Percentiles rank a stretch among this genome's conserved stretches.
Evolutionary conservation across 2,329 filamentous ascomycete species (phyloP).

Genomic region (Botrytis pseudocinerea): DNA sequence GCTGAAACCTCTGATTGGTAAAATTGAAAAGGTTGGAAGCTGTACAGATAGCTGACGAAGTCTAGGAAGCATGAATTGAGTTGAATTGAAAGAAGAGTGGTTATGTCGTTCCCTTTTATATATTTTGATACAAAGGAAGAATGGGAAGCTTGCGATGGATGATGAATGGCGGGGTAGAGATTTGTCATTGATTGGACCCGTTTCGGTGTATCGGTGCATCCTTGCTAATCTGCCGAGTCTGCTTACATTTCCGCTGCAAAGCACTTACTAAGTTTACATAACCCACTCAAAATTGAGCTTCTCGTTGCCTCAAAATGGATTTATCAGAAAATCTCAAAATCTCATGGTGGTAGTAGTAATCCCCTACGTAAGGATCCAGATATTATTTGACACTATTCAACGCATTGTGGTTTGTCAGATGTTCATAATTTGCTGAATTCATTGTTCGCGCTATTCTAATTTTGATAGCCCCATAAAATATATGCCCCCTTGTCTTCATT

Average conservation of each 20-base stretch:
- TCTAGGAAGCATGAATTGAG: conserved; percentile 25
- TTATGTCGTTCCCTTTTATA: not conserved
- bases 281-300: not conserved
- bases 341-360: not conserved
- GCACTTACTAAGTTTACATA: conserved; percentile 20
- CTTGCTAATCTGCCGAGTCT: not conserved
- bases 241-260: conserved; percentile 19
- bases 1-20: conserved; percentile 22
- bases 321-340: not conserved
- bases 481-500: not conserved
- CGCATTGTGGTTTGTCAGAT: not conserved
- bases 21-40: not conserved
- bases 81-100: too few relatives aligned
- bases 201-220: not conserved
- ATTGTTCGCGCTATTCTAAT: conserved; percentile 15
- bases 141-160: conserved; percentile 1
- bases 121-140: conserved; percentile 11
- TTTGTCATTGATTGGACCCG: conserved; percentile 17
- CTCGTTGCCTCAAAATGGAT: not conserved
- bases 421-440: conserved; percentile 6
- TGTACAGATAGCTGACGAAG: conserved; percentile 20
- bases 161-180: conserved; percentile 19
- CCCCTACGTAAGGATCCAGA: not conserved
- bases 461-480: conserved; percentile 2
- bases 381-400: not conserved